Evolutionary conservation across 495 filamentous ascomycete genomes (phyloP).

Genomic region (Aspergillus diversus): DNA sequence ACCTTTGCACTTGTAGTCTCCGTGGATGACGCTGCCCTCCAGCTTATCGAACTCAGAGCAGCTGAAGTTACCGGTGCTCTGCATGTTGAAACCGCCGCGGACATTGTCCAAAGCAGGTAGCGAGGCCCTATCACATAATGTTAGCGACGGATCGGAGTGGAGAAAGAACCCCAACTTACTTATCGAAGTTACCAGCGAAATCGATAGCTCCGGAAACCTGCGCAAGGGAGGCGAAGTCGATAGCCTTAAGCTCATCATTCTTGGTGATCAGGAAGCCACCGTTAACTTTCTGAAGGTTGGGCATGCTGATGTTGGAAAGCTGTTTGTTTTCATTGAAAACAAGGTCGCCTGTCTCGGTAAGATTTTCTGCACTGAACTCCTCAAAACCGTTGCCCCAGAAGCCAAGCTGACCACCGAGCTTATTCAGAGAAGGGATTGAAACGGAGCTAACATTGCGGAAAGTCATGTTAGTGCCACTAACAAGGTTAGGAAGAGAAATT

Average conservation of each 20-base stretch:
- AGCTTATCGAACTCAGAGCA: slow-evolving; percentile 51
- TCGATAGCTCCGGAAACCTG: slow-evolving; percentile 85
- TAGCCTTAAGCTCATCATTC: slow-evolving; percentile 70
- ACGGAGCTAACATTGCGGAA: slow-evolving; percentile 81
- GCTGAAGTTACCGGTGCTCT: slow-evolving; percentile 69
- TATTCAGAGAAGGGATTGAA: slow-evolving; percentile 73
- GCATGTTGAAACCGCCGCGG: slow-evolving; percentile 83
- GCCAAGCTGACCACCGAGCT: slow-evolving; percentile 77
- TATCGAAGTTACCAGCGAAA: slow-evolving; percentile 80
- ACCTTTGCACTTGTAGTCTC: slow-evolving; percentile 61
- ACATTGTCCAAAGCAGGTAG: slow-evolving; percentile 75
- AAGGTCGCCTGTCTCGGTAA: slow-evolving; percentile 76
- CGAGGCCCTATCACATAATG: slow-evolving; percentile 56
- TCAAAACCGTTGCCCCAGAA: slow-evolving; percentile 81
- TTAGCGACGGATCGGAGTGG: slow-evolving; percentile 21
- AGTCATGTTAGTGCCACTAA: slow-evolving; percentile 79
- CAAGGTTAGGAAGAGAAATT: slow-evolving; percentile 79
- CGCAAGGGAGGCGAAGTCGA: slow-evolving; percentile 69
- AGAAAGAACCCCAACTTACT: slow-evolving; percentile 58
- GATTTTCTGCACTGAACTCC: slow-evolving; percentile 72
- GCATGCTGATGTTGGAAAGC: slow-evolving; percentile 77
- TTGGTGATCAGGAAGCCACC: slow-evolving; percentile 84
- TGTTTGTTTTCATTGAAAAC: slow-evolving; percentile 77
- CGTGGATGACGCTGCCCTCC: slow-evolving; percentile 58
- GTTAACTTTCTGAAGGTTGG: slow-evolving; percentile 65